Evolutionary conservation across 805 yeast species (phyloP).

Genomic region (Yarrowia deformans): DNA sequence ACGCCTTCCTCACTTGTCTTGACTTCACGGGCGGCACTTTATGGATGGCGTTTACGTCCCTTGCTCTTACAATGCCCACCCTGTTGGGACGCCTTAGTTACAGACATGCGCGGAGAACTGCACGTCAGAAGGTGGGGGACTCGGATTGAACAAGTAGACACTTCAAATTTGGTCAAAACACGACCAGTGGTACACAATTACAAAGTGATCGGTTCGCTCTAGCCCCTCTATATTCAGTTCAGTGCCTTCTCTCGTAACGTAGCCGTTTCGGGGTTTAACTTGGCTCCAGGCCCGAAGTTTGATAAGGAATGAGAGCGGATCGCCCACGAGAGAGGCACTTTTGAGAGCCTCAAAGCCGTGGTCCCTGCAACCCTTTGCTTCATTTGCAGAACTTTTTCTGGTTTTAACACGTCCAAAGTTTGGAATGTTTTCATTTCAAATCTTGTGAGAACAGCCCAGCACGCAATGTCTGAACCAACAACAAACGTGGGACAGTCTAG

Average conservation of each 20-base stretch:
- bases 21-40: not conserved
- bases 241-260: not conserved
- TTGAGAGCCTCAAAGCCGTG: constrained; percentile 3
- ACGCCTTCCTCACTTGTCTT: not conserved
- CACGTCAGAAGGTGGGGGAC: too few species aligned
- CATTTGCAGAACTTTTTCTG: not conserved
- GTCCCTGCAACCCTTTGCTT: not conserved
- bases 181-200: too few species aligned
- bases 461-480: too few species aligned
- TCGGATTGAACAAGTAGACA: too few species aligned
- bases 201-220: too few species aligned
- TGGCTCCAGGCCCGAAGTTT: not conserved
- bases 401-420: not conserved
- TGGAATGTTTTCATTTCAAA: not conserved
- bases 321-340: not conserved
- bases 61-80: not conserved
- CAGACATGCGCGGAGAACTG: too few species aligned
- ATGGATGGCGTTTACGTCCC: too few species aligned
- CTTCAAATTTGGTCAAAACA: too few species aligned
- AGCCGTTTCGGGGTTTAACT: not conserved
- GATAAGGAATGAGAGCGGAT: constrained; percentile 11
- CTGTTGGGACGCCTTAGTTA: too few species aligned
- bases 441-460: not conserved
- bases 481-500: not conserved
- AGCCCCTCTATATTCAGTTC: not conserved